These are phyloP conservation scores for Rhododendron mucronatum DNA, from an alignment of 148 eudicot genomes.

Conservation along the genomic window DNA sequence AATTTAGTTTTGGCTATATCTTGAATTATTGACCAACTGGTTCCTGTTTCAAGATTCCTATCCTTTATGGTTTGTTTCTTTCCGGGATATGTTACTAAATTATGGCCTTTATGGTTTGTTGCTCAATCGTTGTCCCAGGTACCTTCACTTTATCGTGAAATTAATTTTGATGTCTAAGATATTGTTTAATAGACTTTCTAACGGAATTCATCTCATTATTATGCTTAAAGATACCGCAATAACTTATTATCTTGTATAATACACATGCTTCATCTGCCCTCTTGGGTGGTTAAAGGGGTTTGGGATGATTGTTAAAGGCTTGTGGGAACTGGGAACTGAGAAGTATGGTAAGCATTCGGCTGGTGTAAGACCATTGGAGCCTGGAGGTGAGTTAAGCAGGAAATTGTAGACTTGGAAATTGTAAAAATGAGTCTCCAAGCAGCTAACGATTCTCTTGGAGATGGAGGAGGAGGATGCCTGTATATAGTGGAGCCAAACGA, in stretches of 20 bases:
- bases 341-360: too few species aligned
- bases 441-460: background rate
- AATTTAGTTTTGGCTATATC: background rate
- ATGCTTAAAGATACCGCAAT: background rate
- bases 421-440: background rate
- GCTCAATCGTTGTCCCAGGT: background rate
- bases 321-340: too few species aligned
- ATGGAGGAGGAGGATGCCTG: background rate
- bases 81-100: background rate
- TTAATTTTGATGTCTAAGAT: background rate
- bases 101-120: background rate
- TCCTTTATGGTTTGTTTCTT: background rate
- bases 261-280: too few species aligned
- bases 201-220: background rate
- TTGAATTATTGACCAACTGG: background rate
- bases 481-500: background rate
- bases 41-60: background rate
- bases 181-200: background rate
- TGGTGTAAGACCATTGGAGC: background rate
- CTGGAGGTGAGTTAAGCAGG: background rate
- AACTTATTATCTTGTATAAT: background rate
- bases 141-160: background rate
- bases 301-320: too few species aligned
- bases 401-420: background rate
- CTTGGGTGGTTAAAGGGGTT: too few species aligned